Base-by-base conservation (phyloP, 129 eudicot species). In the Flaveria brownii region DNA sequence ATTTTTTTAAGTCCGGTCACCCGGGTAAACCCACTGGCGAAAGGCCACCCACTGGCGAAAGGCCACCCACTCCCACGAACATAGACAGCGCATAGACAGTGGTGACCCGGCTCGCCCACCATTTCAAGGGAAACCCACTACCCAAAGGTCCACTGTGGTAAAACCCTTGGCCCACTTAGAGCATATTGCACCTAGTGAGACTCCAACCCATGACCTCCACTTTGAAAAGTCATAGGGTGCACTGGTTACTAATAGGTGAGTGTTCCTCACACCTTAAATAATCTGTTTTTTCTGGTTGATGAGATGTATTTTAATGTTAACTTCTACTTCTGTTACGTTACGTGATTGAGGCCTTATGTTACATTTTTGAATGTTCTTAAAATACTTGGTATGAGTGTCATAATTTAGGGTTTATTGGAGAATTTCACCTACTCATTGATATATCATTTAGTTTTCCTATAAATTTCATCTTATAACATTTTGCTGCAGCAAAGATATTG, bases 401-500 rank as follows among this genome's bases (percentile, higher is more conserved):
- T 63, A 26, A 13, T 43, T 43, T 45, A 80, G 14, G 8, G 39
- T 54, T 72, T 23, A 1, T 70, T n/a, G 18, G 49, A 55, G 6
- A 36, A 16, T 67, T 77, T 54, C 42, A 39, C n/a, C 55, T 39
- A 49, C 26, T 61, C 68, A n/a, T 49, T 33, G 70, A 69, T 22
- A 18, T 70, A 45, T 11, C 59, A 18, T 63, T 51, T 15, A 14
- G 17, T 61, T 62, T 25, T 55, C 50, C 46, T 56, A 20, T 81
- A 50, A 61, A 65, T 73, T 33, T 55, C 52, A 70, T 72, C 85
- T 77, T 67, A 78, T 79, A 74, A 51, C 36, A 77, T 72, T 71
- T 73, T 73, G 57, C 82, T 86, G 82, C 93, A 92, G 96, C 82
- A 87, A 88, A 74, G 98, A 93, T 78, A 87, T 84, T 84, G 85